A percentile compares a stretch with the other conserved stretches of the same genome.
Evolutionary conservation across 1,284 basidiomycete genomes (phyloP).

Genomic region (Sporisorium iseilematis-ciliati): DNA sequence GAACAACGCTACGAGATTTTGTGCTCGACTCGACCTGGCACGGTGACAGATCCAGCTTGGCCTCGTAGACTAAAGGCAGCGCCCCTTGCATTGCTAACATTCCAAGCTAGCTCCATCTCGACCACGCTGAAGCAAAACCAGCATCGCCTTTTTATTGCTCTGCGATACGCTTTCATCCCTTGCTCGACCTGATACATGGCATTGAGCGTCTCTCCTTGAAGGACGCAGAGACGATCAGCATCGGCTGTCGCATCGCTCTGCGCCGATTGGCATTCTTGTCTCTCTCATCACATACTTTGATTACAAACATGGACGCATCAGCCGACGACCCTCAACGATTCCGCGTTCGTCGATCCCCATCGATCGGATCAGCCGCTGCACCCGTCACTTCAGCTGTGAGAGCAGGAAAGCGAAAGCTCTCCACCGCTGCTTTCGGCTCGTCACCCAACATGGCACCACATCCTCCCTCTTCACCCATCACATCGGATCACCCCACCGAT

Average conservation of each 20-base stretch:
- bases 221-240: constrained; percentile 31
- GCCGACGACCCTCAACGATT: constrained; percentile 46
- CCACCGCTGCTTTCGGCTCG: constrained; percentile 42
- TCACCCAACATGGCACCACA: constrained; percentile 41
- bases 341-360: constrained; percentile 44
- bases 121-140: neutral
- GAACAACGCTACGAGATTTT: neutral
- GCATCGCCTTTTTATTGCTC: neutral
- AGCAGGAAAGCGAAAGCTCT: constrained; percentile 49
- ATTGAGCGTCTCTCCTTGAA: constrained; percentile 2
- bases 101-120: neutral
- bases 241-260: constrained; percentile 29
- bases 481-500: constrained; percentile 32
- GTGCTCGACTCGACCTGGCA: neutral
- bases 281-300: neutral
- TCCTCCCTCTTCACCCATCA: constrained; percentile 35
- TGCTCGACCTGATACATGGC: constrained; percentile 8
- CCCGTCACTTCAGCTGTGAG: constrained; percentile 21
- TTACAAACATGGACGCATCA: constrained; percentile 43
- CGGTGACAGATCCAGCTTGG: neutral
- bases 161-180: neutral
- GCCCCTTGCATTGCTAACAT: neutral
- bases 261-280: constrained; percentile 11
- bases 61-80: neutral
- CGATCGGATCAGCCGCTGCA: constrained; percentile 37